Base-by-base conservation (phyloP, 1,139 yeast species). In the Candida sp. region DNA sequence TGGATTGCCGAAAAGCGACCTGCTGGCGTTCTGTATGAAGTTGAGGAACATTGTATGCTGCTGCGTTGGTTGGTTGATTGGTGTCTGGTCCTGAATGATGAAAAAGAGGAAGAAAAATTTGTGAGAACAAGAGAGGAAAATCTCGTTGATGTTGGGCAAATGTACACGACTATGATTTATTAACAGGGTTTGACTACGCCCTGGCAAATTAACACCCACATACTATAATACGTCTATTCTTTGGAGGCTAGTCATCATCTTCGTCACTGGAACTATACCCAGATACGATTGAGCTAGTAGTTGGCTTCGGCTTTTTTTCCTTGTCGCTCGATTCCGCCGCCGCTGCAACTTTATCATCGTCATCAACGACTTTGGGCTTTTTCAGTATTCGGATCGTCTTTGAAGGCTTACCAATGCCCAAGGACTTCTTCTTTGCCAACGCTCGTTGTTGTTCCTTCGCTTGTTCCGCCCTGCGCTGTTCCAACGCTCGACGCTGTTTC, bases 1-100 rank as follows among this genome's bases (percentile, higher is more conserved):
- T 47, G 53, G 57, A 42, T 56, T 65, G 26, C 60, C 56, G 43
- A 63, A 54, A 6, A 38, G 31, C 25, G 59, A 49, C 54, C 48
- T 41, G 39, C 59, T 62, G 27, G 63, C 60, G 28, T 62, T 46
- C 50, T 54, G 58, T 52, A 64, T 57, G 34, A 61, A 44, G 42
- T 45, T 51, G 22, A 53, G 48, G 38, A 59, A 45, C 61, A 58
- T 58, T 12, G 31, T 47, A 30, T 30, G n/a, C 9, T 30, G 25
- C 12, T 33, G 35, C 12, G 12, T 12, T 34, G 9, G n/a, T n/a
- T n/a, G n/a, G 6, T 34, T 12, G 38, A 25, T 34, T 34, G 8
- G 17, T 22, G 23, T 25, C 23, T 30, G 17, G 17, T 17, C 17
- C 17, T 25, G 34, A 12, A 34, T 17, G 27, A 42, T 28, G 22